These are phyloP conservation scores for Calonectria pteridis DNA, from an alignment of 2,329 filamentous ascomycete genomes.

Conservation along the genomic window DNA sequence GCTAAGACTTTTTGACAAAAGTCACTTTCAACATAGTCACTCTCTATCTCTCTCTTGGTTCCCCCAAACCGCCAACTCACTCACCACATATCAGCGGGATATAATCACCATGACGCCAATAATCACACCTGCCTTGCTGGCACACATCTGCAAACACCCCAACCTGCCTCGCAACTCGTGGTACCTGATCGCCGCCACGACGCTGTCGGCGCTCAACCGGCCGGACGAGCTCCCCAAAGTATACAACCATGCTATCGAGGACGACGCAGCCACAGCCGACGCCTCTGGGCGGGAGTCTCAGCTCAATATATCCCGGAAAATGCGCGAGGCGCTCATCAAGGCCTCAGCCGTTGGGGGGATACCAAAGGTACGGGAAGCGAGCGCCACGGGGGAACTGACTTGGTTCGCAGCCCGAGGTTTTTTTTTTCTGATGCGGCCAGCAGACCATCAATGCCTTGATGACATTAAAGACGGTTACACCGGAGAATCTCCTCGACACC, in stretches of 20 bases:
- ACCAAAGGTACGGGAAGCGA: constrained; percentile 35
- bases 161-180: constrained; percentile 42
- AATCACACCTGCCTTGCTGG: constrained; percentile 38
- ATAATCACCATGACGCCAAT: constrained; percentile 35
- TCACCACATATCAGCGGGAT: neutral
- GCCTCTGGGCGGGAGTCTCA: constrained; percentile 27
- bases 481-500: constrained; percentile 39
- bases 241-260: constrained; percentile 29
- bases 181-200: constrained; percentile 44
- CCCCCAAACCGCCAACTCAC: neutral
- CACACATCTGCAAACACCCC: constrained; percentile 38
- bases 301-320: constrained; percentile 35
- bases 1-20: neutral
- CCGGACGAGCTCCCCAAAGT: constrained; percentile 40
- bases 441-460: constrained; percentile 43
- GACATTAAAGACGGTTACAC: constrained; percentile 38
- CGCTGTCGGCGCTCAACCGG: constrained; percentile 40
- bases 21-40: neutral
- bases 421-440: constrained; percentile 19
- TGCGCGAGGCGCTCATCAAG: constrained; percentile 43
- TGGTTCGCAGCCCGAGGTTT: neutral
- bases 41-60: neutral
- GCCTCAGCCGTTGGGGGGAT: constrained; percentile 43
- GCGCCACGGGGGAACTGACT: neutral
- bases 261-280: neutral